Conservation (phyloP, 2,329 filamentous ascomycete species). For the Verticillium dahliae region DNA sequence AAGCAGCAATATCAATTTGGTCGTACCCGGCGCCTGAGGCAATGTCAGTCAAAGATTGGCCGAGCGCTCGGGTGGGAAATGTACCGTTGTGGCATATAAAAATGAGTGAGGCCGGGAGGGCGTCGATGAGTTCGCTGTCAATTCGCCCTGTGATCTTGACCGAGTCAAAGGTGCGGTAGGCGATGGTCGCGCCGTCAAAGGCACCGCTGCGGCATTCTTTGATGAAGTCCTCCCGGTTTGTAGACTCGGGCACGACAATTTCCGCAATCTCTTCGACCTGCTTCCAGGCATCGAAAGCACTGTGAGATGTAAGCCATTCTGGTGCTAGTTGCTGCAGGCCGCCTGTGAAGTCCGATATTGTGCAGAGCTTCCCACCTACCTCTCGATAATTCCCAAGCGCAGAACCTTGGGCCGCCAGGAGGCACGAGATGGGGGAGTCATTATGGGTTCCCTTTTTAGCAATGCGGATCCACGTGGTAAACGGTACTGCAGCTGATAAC, state of each 20-base stretch:
- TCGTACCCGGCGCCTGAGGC: constrained; percentile 78
- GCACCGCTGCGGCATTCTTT: constrained; percentile 58
- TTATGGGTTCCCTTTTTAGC: background rate
- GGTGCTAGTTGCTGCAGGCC: background rate
- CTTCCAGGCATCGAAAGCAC: constrained; percentile 61
- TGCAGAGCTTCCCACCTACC: constrained; percentile 19
- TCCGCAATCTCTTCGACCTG: constrained; percentile 55
- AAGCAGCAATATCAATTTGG: constrained; percentile 68
- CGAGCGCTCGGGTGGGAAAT: background rate
- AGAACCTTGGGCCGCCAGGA: constrained; percentile 25
- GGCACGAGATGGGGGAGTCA: background rate
- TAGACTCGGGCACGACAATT: constrained; percentile 55
- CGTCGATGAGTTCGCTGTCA: constrained; percentile 62
- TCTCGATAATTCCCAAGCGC: constrained; percentile 29
- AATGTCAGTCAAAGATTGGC: background rate
- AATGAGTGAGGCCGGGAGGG: constrained; percentile 43
- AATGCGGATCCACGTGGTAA: background rate
- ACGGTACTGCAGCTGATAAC: background rate
- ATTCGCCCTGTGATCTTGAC: constrained; percentile 59
- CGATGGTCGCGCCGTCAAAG: constrained; percentile 58
- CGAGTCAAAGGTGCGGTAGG: constrained; percentile 67
- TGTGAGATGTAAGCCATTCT: constrained; percentile 22
- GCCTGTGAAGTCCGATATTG: background rate
- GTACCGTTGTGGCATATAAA: constrained; percentile 57
- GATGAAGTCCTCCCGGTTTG: constrained; percentile 60